A percentile compares a stretch with the other conserved stretches of the same genome.
Conservation (phyloP, 148 eudicot genomes). For the Cornus florida region DNA sequence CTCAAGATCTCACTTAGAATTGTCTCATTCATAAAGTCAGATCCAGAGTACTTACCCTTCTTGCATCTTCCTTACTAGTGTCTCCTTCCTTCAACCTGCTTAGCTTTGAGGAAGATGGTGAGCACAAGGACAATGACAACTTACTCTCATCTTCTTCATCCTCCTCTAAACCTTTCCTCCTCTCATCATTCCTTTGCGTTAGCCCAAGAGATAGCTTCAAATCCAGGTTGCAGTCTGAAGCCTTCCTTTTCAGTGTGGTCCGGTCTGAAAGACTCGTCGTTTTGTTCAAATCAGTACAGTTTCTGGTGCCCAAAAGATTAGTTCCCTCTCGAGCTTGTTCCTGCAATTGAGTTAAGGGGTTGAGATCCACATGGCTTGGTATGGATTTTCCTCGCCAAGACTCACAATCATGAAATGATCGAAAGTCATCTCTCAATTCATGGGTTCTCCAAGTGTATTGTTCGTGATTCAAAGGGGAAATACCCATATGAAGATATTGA, state of each 20-base stretch:
- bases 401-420: conserved; percentile 6
- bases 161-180: conserved; percentile 3
- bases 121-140: conserved; percentile 37
- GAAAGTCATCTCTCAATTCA: neutral
- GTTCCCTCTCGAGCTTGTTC: neutral
- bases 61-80: conserved; percentile 20
- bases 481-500: conserved; percentile 8
- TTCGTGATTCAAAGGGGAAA: conserved; percentile 10
- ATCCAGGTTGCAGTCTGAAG: conserved; percentile 33
- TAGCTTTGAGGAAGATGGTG: conserved; percentile 36
- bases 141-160: conserved; percentile 23
- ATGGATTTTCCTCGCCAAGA: neutral
- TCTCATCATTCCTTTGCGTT: conserved; percentile 17
- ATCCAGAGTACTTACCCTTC: conserved; percentile 75
- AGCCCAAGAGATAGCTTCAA: conserved; percentile 50
- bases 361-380: conserved; percentile 10
- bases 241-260: conserved; percentile 41
- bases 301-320: neutral
- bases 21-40: conserved; percentile 68
- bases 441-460: conserved; percentile 7
- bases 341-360: conserved; percentile 1
- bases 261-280: conserved; percentile 3
- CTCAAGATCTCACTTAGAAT: conserved; percentile 88
- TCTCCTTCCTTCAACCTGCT: conserved; percentile 31
- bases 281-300: neutral